A percentile compares a stretch with the other conserved stretches of the same genome.
Evolutionary conservation across 495 filamentous ascomycete genomes (phyloP).

Genomic region (Penicillium samsonianum): DNA sequence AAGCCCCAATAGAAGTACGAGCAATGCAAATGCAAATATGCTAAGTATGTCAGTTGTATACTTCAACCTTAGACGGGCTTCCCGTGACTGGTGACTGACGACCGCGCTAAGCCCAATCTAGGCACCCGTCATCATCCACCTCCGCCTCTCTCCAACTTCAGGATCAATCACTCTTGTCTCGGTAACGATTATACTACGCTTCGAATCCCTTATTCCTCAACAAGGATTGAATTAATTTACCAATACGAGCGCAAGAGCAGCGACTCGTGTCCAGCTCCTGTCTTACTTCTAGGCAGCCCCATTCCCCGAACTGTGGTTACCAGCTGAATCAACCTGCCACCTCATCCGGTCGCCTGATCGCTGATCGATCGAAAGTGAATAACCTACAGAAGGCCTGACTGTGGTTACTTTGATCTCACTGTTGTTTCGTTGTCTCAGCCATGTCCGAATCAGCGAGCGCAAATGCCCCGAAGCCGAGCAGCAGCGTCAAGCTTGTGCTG

Average conservation of each 20-base stretch:
- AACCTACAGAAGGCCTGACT: slow-evolving; percentile 40
- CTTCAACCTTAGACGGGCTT: slow-evolving; percentile 9
- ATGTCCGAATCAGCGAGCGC: slow-evolving; percentile 51
- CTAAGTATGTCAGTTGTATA: slow-evolving; percentile 2
- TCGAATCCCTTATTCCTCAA: slow-evolving; percentile 19
- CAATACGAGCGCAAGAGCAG: slow-evolving; percentile 6
- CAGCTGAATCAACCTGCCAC: slow-evolving; percentile 28
- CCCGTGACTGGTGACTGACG: slow-evolving; percentile 43
- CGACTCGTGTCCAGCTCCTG: slow-evolving; percentile 3
- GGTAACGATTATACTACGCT: slow-evolving; percentile 21
- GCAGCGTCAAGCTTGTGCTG: slow-evolving; percentile 97
- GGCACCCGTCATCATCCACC: slow-evolving; percentile 30
- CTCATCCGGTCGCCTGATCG: slow-evolving; percentile 26
- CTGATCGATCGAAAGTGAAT: slow-evolving; percentile 24
- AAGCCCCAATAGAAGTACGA: background rate
- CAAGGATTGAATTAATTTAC: background rate
- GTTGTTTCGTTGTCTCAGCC: slow-evolving; percentile 16
- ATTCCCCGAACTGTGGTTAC: slow-evolving; percentile 14
- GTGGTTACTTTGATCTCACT: slow-evolving; percentile 13
- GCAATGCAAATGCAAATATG: slow-evolving; percentile 1
- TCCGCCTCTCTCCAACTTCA: slow-evolving; percentile 29
- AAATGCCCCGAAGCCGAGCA: slow-evolving; percentile 88
- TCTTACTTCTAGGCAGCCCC: slow-evolving; percentile 15
- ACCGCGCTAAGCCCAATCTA: slow-evolving; percentile 33
- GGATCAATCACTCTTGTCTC: slow-evolving; percentile 12